These are phyloP conservation scores for Cyberlindnera euphorbiae DNA, from an alignment of 805 yeast genomes.

Conservation along the genomic window DNA sequence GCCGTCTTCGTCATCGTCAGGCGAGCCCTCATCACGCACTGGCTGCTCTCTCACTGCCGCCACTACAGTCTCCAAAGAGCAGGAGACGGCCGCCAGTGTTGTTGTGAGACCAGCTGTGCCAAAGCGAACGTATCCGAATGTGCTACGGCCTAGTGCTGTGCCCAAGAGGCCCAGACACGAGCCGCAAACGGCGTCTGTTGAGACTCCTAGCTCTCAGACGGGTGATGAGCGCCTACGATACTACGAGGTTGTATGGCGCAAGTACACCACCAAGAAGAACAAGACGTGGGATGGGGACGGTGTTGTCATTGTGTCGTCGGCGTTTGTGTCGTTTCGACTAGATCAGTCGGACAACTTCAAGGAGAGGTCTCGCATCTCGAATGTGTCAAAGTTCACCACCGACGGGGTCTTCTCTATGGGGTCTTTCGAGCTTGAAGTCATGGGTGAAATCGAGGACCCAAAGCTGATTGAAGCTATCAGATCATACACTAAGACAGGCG, in stretches of 20 bases:
- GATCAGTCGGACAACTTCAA: constrained; percentile 29
- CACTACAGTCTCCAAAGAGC: no score
- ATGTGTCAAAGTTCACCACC: constrained; percentile 21
- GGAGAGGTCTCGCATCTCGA: constrained; percentile 22
- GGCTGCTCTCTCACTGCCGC: no score
- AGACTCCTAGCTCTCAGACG: not conserved
- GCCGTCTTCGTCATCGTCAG: constrained; percentile 1
- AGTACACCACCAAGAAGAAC: constrained; percentile 68
- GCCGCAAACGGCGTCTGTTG: no score
- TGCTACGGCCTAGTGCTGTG: not conserved
- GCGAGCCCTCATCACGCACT: not conserved
- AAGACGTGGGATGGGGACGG: constrained; percentile 98
- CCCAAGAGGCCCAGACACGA: no score
- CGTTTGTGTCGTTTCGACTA: constrained; percentile 27
- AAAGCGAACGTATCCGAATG: not conserved
- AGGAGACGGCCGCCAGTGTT: no score
- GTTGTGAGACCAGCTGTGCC: no score
- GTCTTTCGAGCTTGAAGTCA: constrained; percentile 57
- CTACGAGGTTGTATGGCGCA: constrained; percentile 40
- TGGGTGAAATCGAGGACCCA: constrained; percentile 35
- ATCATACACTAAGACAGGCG: constrained; percentile 9
- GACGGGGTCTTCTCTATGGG: constrained; percentile 49
- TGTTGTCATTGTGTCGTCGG: constrained; percentile 32
- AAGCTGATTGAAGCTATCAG: constrained; percentile 21
- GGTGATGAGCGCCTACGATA: constrained; percentile 8